These are phyloP conservation scores for Cordyceps pruinosa DNA, from an alignment of 2,329 filamentous ascomycete species.

Conservation along the genomic window DNA sequence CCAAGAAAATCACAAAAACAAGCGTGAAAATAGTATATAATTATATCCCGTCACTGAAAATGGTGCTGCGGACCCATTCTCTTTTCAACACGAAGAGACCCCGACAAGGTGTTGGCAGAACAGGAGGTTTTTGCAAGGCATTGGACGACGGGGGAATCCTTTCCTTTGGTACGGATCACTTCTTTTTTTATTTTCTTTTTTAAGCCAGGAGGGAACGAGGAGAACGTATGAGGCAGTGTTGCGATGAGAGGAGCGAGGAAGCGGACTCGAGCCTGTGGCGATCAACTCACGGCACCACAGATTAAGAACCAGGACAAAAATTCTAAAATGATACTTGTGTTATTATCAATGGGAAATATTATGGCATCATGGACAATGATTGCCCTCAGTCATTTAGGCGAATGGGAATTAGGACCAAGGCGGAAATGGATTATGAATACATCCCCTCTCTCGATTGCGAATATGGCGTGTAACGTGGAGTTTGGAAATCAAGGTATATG, in stretches of 20 bases:
- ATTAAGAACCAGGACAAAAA: neutral
- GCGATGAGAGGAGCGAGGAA: neutral
- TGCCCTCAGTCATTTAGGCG: neutral
- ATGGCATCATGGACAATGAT: neutral
- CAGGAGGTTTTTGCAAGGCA: neutral
- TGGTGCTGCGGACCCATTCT: neutral
- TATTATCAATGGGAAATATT: slow-evolving; percentile 1
- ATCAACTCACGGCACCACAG: neutral
- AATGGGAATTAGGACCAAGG: neutral
- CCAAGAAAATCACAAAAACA: neutral
- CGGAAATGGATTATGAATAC: slow-evolving; percentile 7
- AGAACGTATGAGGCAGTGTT: neutral
- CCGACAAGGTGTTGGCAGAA: neutral
- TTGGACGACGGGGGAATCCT: neutral
- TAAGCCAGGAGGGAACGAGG: neutral
- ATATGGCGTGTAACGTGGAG: neutral
- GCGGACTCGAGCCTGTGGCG: neutral
- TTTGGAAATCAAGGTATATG: no score
- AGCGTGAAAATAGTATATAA: neutral
- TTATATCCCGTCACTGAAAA: neutral
- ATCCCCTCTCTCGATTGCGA: neutral
- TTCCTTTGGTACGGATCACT: neutral
- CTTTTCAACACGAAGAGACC: neutral
- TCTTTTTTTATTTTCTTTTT: neutral
- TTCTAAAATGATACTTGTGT: neutral